These are phyloP conservation scores for Boletus coccyginus DNA, from an alignment of 768 basidiomycete species.

Conservation along the genomic window DNA sequence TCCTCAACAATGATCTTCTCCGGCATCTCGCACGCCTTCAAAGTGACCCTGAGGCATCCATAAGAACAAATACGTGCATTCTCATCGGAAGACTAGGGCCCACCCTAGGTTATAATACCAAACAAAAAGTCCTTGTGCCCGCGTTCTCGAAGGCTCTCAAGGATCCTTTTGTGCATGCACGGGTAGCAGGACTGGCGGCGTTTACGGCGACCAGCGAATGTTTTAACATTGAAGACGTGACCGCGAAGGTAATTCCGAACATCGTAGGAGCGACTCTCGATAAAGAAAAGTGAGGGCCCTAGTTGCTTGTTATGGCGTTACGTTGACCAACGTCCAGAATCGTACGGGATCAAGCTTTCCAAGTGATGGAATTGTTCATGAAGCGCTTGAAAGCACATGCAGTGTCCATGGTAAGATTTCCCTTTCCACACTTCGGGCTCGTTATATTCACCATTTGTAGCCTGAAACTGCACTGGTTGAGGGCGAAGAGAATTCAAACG, in stretches of 20 bases:
- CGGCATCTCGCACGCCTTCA: constrained; percentile 92
- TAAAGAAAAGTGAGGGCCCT: constrained; percentile 76
- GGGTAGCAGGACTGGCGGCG: constrained; percentile 93
- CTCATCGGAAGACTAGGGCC: constrained; percentile 90
- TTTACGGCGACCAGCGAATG: constrained; percentile 93
- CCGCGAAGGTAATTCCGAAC: constrained; percentile 84
- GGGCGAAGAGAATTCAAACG: constrained; percentile 33
- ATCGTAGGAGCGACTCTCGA: constrained; percentile 81
- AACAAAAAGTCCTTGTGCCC: constrained; percentile 94
- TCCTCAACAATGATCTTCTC: constrained; percentile 95
- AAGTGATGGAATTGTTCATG: constrained; percentile 84
- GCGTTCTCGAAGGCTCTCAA: constrained; percentile 89
- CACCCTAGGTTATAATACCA: constrained; percentile 80
- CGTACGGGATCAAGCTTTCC: constrained; percentile 96
- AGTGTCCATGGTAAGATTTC: constrained; percentile 66
- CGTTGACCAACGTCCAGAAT: constrained; percentile 45
- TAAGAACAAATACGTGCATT: constrained; percentile 96
- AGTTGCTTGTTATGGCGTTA: neutral
- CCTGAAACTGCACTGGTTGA: constrained; percentile 52
- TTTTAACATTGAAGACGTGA: constrained; percentile 85
- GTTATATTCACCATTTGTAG: constrained; percentile 31
- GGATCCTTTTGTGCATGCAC: constrained; percentile 88
- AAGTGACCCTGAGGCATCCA: constrained; percentile 88
- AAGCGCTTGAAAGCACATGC: constrained; percentile 80
- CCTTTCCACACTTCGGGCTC: neutral